These are phyloP conservation scores for Effrenium voratum DNA, from an alignment of 73 alveolate species.

Conservation along the genomic window DNA sequence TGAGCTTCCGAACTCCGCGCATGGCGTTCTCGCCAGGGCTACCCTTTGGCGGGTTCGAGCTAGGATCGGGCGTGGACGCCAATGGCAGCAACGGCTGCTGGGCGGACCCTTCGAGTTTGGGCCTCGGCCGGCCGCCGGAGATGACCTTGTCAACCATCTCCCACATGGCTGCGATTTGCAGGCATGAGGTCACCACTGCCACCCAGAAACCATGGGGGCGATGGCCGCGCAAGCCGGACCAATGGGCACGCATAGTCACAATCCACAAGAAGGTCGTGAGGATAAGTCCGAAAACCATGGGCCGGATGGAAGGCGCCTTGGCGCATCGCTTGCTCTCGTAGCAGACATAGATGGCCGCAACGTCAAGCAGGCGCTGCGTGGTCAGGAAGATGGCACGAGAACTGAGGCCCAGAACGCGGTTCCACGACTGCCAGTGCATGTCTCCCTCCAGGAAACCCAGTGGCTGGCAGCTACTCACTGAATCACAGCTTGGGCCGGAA, in stretches of 20 bases:
- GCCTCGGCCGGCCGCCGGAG: conserved; percentile 74
- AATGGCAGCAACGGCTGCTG: conserved; percentile 60
- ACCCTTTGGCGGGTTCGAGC: conserved; percentile 65
- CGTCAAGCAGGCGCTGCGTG: conserved; percentile 48
- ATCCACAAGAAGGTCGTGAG: conserved; percentile 13
- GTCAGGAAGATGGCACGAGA: conserved; percentile 73
- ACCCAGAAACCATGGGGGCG: conserved; percentile 35
- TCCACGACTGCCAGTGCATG: conserved; percentile 70
- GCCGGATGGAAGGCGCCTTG: no score
- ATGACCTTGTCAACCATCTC: conserved; percentile 72
- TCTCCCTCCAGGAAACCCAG: no score
- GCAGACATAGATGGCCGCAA: conserved; percentile 39
- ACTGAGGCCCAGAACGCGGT: conserved; percentile 56
- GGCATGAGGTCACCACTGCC: conserved; percentile 51
- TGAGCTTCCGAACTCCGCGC: conserved; percentile 73
- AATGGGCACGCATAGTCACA: conserved; percentile 51
- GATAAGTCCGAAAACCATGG: no score
- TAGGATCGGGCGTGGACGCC: conserved; percentile 59
- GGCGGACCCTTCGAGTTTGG: not conserved
- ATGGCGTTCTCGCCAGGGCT: conserved; percentile 81
- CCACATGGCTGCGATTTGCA: conserved; percentile 43
- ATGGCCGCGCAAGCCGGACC: conserved; percentile 64
- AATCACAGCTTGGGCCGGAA: no score
- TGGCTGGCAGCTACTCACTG: no score
- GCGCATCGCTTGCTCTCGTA: no score